A percentile compares a stretch with the other conserved stretches of the same genome.
Conservation (phyloP, 2,329 filamentous ascomycete species). For the Alternaria sp. region DNA sequence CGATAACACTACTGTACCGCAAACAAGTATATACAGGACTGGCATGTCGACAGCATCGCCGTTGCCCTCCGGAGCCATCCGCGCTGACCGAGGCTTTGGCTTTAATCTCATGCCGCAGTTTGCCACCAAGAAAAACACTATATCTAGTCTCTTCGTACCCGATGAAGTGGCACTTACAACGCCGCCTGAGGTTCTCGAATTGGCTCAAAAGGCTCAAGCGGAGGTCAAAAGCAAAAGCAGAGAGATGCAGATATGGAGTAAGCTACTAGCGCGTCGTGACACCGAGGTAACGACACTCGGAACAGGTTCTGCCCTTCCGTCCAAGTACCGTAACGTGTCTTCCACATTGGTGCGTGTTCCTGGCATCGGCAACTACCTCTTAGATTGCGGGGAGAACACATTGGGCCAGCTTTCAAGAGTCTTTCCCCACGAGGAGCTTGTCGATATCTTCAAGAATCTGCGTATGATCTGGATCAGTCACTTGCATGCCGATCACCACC, state of each 20-base stretch:
- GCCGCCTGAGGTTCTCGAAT: constrained; percentile 55
- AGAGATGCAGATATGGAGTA: constrained; percentile 61
- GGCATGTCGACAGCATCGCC: neutral
- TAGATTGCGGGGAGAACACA: constrained; percentile 93
- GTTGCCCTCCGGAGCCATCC: constrained; percentile 26
- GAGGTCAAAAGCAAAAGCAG: constrained; percentile 47
- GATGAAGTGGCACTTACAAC: constrained; percentile 52
- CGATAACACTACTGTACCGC: constrained; percentile 61
- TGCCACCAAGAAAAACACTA: constrained; percentile 31
- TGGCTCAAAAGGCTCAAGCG: constrained; percentile 57
- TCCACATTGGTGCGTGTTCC: constrained; percentile 84
- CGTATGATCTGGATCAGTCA: constrained; percentile 92
- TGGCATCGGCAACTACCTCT: constrained; percentile 82
- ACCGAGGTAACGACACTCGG: constrained; percentile 86
- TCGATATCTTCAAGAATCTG: constrained; percentile 76
- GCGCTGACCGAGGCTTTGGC: constrained; percentile 51
- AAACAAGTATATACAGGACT: constrained; percentile 30
- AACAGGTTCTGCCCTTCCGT: constrained; percentile 88
- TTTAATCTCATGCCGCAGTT: constrained; percentile 57
- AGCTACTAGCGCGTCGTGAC: constrained; percentile 74
- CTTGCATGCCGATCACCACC: constrained; percentile 93
- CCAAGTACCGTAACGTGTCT: constrained; percentile 95
- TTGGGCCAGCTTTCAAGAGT: constrained; percentile 83
- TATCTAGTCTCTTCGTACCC: constrained; percentile 54
- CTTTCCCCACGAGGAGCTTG: constrained; percentile 69